Conservation (phyloP, 73 alveolate species). For the Paramecium biaurelia region DNA sequence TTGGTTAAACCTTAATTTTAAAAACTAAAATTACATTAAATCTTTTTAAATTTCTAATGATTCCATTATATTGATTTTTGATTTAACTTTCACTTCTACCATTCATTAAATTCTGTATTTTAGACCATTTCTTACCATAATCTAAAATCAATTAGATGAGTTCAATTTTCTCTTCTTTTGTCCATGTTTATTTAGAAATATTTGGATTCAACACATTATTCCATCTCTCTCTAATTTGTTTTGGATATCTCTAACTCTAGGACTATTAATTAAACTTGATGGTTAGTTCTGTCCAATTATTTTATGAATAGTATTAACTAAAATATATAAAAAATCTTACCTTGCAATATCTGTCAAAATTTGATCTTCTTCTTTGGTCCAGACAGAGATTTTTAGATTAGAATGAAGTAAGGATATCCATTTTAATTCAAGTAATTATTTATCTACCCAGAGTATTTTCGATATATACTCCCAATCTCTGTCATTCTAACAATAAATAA, state of each 20-base stretch:
- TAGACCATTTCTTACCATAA: conserved; percentile 34
- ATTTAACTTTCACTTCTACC: conserved; percentile 42
- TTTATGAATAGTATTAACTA: neutral
- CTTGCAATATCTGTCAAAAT: conserved; percentile 26
- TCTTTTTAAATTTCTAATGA: neutral
- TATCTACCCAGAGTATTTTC: neutral
- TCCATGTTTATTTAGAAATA: neutral
- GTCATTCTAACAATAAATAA: neutral
- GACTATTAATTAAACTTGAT: neutral
- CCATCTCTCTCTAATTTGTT: conserved; percentile 44
- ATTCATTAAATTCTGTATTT: neutral
- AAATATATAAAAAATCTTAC: neutral
- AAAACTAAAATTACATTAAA: neutral
- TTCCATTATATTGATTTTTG: conserved; percentile 44
- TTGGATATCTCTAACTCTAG: conserved; percentile 10
- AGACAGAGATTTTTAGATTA: neutral
- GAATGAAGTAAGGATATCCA: conserved; percentile 42
- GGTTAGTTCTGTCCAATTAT: conserved; percentile 52
- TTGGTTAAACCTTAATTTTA: neutral
- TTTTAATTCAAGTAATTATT: neutral
- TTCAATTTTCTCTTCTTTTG: conserved; percentile 7
- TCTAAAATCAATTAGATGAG: neutral
- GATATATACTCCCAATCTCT: neutral
- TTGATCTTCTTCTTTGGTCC: conserved; percentile 27
- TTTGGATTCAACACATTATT: conserved; percentile 38